Evolutionary conservation across 169 alveolate species (phyloP).

Genomic region (Eimeria acervulina): DNA sequence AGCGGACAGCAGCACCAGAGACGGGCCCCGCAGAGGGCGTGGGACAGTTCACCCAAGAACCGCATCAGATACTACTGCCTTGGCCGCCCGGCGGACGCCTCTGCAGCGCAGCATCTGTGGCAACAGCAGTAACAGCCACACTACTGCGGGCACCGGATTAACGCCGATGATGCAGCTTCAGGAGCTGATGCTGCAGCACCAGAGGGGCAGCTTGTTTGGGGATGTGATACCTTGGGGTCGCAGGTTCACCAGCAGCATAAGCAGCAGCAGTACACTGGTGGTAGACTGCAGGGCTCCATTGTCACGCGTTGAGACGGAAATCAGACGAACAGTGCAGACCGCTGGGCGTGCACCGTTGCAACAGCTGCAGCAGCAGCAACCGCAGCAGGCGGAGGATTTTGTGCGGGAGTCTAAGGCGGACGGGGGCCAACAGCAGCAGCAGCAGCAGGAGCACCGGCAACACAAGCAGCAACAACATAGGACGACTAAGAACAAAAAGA

Average conservation of each 20-base stretch:
- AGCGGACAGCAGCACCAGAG: constrained; percentile 45
- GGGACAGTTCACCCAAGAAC: constrained; percentile 14
- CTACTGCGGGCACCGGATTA: constrained; percentile 9
- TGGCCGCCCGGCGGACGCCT: constrained; percentile 19
- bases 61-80: neutral
- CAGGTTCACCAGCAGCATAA: constrained; percentile 27
- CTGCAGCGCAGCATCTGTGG: constrained; percentile 29
- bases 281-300: constrained; percentile 38
- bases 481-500: too few species aligned
- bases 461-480: too few species aligned
- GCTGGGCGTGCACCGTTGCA: neutral
- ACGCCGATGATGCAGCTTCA: constrained; percentile 60
- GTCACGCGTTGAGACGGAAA: constrained; percentile 53
- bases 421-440: constrained; percentile 14
- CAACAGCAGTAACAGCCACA: constrained; percentile 25
- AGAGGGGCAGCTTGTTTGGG: constrained; percentile 30
- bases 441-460: too few species aligned
- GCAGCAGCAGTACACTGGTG: constrained; percentile 30
- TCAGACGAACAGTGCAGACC: constrained; percentile 26
- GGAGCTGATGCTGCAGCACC: constrained; percentile 41
- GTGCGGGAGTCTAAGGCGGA: neutral
- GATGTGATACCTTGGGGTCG: constrained; percentile 32
- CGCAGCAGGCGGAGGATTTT: neutral
- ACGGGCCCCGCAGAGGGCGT: constrained; percentile 30
- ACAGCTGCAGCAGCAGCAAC: constrained; percentile 52